These are phyloP conservation scores for Cutaneotrichosporon sp. DNA, from an alignment of 1,284 basidiomycete species.

Conservation along the genomic window DNA sequence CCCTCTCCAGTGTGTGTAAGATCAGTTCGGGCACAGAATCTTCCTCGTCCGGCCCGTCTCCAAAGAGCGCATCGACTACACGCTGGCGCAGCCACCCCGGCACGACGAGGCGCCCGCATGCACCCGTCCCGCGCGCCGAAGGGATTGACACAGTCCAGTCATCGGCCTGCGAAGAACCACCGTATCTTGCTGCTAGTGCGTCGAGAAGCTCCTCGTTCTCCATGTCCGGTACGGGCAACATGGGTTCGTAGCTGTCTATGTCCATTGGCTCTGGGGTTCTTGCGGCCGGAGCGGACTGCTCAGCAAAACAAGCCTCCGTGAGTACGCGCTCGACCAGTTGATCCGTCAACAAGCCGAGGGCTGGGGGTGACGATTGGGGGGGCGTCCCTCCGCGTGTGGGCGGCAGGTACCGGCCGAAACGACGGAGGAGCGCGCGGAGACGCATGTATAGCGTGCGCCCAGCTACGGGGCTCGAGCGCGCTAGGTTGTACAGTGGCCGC, in stretches of 20 bases:
- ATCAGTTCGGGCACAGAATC: conserved; percentile 79
- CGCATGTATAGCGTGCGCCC: conserved; percentile 72
- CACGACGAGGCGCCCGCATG: conserved; percentile 60
- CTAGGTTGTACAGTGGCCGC: conserved; percentile 74
- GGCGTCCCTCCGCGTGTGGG: conserved; percentile 7
- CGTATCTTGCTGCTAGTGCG: conserved; percentile 25
- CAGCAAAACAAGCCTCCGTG: conserved; percentile 47
- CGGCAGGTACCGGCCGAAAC: conserved; percentile 59
- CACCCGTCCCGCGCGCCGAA: conserved; percentile 11
- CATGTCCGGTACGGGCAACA: conserved; percentile 13
- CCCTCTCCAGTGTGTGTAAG: conserved; percentile 73
- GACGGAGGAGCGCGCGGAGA: conserved; percentile 70
- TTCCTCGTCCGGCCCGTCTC: conserved; percentile 68
- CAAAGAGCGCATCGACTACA: conserved; percentile 85
- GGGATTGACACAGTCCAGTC: conserved; percentile 30
- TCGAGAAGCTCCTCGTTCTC: conserved; percentile 24
- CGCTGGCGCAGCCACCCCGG: conserved; percentile 94
- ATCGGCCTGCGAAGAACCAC: conserved; percentile 18
- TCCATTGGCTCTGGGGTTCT: conserved; percentile 5
- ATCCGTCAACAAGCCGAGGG: conserved; percentile 31
- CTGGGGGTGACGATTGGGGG: not conserved
- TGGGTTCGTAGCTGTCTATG: conserved; percentile 3
- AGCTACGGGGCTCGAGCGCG: conserved; percentile 78
- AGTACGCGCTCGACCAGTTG: conserved; percentile 40
- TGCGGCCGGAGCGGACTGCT: not conserved